Base-by-base conservation (phyloP, 2,329 filamentous ascomycete species). In the Fusarium fracticaudum region DNA sequence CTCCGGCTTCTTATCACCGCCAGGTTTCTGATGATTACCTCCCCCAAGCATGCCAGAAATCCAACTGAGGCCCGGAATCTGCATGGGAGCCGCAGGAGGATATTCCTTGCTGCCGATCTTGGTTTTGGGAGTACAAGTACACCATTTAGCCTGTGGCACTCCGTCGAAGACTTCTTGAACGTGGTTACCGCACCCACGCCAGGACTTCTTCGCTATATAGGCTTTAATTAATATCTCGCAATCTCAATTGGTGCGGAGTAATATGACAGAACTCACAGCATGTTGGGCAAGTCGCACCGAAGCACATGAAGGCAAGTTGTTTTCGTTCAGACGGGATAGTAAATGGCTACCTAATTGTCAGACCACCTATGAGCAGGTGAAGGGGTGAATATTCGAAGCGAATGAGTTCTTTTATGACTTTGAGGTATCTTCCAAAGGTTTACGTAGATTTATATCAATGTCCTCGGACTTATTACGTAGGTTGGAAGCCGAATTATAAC, bases 121-220 rank as follows among this genome's bases (percentile, higher is more conserved):
- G 61, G 85, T 81, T 71, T 80, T 82, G 38, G 86, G 86, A 64
- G 81, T 78, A 79, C 86, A 88, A 14, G 82, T 84, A 79, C 86
- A 88, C 86, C 86, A 86, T 50, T 87, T 77, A 18, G 82, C 79
- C 77, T 87, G 83, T 37, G 85, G 80, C 8, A 87, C 80, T 64
- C 82, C 81, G 38, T 80, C 73, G 50, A 88, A 82, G n/a, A 85
- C 86, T 20, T 81, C 77, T 14, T 84, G 81, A 66, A 87, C 83
- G 75, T 88, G 86, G 63, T 71, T 81, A 57, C 86, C 86, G 80
- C 86, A 88, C 69, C 86, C 86, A 69, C 85, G 84, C 86, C 86
- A 87, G 33, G 85, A 78, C 74, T 84, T 82, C 78, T 86, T 87
- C 35, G 84, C 86, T 87, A 22, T 20, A 24, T 40, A 12, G 22